Evolutionary conservation across 2,329 filamentous ascomycete genomes (phyloP).

Genomic region (Claviceps pazoutovae): DNA sequence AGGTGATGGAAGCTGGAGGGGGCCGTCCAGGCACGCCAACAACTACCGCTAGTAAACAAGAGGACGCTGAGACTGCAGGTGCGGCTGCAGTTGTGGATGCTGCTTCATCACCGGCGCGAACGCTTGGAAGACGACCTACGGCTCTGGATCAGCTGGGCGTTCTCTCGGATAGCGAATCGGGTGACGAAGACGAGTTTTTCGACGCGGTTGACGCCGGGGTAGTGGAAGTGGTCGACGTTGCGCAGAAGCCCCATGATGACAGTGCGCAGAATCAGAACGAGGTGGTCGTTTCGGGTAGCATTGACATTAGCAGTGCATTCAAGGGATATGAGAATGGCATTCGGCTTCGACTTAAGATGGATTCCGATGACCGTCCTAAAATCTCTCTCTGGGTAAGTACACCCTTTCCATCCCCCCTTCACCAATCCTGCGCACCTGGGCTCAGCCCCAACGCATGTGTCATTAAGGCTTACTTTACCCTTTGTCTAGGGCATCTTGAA

Average conservation of each 20-base stretch:
- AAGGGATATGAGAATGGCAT: conserved; percentile 85
- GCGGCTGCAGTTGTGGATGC: conserved; percentile 18
- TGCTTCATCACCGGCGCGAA: conserved; percentile 22
- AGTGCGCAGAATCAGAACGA: conserved; percentile 25
- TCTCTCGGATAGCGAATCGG: conserved; percentile 68
- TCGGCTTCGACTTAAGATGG: conserved; percentile 67
- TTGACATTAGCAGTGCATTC: conserved; percentile 66
- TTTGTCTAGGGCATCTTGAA: conserved; percentile 70
- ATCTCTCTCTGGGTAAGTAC: conserved; percentile 82
- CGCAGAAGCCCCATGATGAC: conserved; percentile 46
- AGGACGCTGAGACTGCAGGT: conserved; percentile 16
- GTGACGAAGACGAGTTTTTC: conserved; percentile 86
- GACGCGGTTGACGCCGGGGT: conserved; percentile 91
- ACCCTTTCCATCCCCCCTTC: background rate
- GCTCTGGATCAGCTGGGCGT: conserved; percentile 57
- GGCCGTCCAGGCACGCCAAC: conserved; percentile 17
- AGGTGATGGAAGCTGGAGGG: conserved; percentile 52
- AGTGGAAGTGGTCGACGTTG: conserved; percentile 74
- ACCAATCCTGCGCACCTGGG: too few relatives aligned
- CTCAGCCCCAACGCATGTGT: too few relatives aligned
- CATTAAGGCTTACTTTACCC: background rate
- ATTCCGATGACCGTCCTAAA: conserved; percentile 83
- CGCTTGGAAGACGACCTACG: conserved; percentile 43
- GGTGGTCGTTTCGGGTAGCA: conserved; percentile 25
- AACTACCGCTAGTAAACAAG: conserved; percentile 16